Conservation (phyloP, 805 yeast genomes). For the Starmerella roubikii region DNA sequence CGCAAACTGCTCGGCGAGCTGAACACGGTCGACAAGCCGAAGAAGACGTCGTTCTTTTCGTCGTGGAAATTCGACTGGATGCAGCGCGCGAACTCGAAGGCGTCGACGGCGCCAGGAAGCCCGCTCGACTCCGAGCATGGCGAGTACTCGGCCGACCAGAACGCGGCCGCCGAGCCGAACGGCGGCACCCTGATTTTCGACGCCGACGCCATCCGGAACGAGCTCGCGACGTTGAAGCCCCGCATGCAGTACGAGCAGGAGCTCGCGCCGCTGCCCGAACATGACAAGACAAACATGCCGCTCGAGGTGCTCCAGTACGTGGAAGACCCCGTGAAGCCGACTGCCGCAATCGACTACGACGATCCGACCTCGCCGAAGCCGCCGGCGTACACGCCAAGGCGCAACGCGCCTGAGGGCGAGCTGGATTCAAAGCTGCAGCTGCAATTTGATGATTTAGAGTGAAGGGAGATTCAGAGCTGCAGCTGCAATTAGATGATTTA, state of each 20-base stretch:
- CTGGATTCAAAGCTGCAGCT: constrained; percentile 4
- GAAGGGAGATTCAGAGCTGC: constrained; percentile 1
- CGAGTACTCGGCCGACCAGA: constrained; percentile 22
- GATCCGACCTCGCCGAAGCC: constrained; percentile 7
- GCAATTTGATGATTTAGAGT: constrained; percentile 9
- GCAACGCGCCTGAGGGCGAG: background rate
- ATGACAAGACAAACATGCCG: constrained; percentile 5
- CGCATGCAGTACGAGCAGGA: constrained; percentile 20
- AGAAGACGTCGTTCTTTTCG: constrained; percentile 27
- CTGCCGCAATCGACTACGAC: constrained; percentile 11
- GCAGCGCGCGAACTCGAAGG: constrained; percentile 30
- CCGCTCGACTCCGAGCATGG: constrained; percentile 22
- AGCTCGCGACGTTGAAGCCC: constrained; percentile 25
- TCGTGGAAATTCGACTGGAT: constrained; percentile 40
- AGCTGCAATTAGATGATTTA: constrained; percentile 11
- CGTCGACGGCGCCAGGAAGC: constrained; percentile 11
- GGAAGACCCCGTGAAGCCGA: constrained; percentile 7
- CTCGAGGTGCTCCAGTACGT: constrained; percentile 9
- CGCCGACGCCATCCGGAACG: constrained; percentile 28
- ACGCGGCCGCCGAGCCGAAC: background rate
- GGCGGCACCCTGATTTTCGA: constrained; percentile 29
- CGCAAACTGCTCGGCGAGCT: constrained; percentile 71
- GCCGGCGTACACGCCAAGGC: background rate
- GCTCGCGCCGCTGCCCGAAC: constrained; percentile 10
- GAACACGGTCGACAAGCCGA: constrained; percentile 20